phyloP scores from a whole-genome alignment of 805 yeast genomes.

The Candida orba region DNA sequence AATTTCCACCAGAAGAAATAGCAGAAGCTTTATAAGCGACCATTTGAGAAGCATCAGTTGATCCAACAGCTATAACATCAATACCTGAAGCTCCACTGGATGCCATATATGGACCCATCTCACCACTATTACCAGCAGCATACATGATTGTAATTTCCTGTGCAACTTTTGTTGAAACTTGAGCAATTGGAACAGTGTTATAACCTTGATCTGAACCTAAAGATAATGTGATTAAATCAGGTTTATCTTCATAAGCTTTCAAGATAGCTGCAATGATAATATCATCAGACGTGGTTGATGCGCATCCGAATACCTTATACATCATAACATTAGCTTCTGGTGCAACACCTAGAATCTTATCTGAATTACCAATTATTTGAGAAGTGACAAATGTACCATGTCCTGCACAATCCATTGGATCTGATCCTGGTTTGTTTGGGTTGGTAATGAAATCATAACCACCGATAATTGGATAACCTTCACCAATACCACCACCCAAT shows the following conservation, averaged over 20 bases:
- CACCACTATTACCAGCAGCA: constrained; percentile 16
- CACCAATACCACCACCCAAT: constrained; percentile 10
- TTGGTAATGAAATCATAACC: constrained; percentile 12
- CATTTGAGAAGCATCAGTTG: constrained; percentile 9
- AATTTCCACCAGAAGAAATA: constrained; percentile 7
- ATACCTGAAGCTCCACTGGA: constrained; percentile 11
- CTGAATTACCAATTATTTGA: constrained; percentile 9
- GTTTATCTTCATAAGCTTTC: constrained; percentile 12
- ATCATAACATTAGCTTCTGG: constrained; percentile 11
- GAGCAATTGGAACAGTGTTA: constrained; percentile 9
- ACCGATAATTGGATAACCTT: constrained; percentile 8
- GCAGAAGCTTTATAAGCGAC: constrained; percentile 6
- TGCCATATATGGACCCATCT: constrained; percentile 9
- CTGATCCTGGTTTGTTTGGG: constrained; percentile 4
- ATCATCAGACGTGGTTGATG: constrained; percentile 9
- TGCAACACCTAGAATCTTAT: constrained; percentile 11
- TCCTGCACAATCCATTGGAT: constrained; percentile 15
- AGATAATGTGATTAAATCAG: constrained; percentile 10
- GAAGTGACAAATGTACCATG: constrained; percentile 17
- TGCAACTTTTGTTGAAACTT: constrained; percentile 9
- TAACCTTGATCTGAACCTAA: constrained; percentile 12
- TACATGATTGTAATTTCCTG: constrained; percentile 11
- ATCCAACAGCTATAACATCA: constrained; percentile 11
- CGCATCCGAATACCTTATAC: constrained; percentile 13
- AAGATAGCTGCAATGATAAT: constrained; percentile 12